phyloP scores from a whole-genome alignment of 2,329 filamentous ascomycete genomes.

The Cladobotryum mycophilum region DNA sequence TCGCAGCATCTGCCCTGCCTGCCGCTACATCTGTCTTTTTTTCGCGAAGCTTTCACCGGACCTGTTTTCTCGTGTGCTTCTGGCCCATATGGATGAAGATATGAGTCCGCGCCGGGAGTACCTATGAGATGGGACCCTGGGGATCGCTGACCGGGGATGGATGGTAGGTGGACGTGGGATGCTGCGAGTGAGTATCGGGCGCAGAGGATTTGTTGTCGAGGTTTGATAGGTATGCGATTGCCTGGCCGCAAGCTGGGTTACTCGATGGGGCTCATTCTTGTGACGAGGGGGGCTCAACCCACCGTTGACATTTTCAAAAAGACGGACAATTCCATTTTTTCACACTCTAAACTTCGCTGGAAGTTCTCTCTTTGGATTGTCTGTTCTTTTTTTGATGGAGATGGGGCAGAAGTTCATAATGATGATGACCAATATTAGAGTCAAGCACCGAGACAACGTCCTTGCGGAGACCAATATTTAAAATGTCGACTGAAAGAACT shows the following conservation, averaged over 20 bases:
- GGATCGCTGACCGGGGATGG: constrained; percentile 20
- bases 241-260: constrained; percentile 61
- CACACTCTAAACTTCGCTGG: constrained; percentile 37
- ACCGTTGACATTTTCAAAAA: constrained; percentile 10
- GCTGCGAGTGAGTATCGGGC: constrained; percentile 34
- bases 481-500: constrained; percentile 13
- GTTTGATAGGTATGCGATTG: constrained; percentile 99
- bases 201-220: constrained; percentile 77
- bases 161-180: constrained; percentile 42
- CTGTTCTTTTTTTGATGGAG: constrained; percentile 9
- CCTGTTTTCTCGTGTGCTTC: constrained; percentile 16
- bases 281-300: constrained; percentile 65
- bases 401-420: constrained; percentile 53
- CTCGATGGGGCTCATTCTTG: constrained; percentile 99
- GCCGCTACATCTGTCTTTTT: constrained; percentile 37
- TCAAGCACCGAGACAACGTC: constrained; percentile 79
- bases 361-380: constrained; percentile 28
- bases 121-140: constrained; percentile 4
- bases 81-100: constrained; percentile 72
- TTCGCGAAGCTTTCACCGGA: neutral
- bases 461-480: constrained; percentile 24
- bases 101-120: constrained; percentile 60
- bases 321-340: constrained; percentile 21
- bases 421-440: constrained; percentile 94
- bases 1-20: constrained; percentile 34